Percentiles rank a stretch among this genome's conserved stretches.
Conservation (phyloP, 2,329 filamentous ascomycete species). For the Arthrobotrys pseudoclavata region DNA sequence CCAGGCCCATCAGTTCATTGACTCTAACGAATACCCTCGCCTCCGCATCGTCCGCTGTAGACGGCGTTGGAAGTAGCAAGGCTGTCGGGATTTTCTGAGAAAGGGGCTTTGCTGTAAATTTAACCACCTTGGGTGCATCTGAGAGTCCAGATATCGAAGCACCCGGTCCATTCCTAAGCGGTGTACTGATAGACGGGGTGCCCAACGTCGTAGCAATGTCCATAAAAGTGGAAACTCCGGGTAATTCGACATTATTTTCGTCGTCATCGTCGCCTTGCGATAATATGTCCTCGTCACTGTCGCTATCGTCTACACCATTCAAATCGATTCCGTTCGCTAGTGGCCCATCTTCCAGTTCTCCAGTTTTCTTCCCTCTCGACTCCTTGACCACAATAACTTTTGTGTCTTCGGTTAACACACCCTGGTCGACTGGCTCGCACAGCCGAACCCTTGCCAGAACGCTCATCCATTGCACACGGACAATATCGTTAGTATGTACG, state of each 20-base stretch:
- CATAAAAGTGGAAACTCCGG: slow-evolving; percentile 58
- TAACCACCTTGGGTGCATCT: slow-evolving; percentile 65
- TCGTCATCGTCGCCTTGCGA: slow-evolving; percentile 64
- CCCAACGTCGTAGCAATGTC: slow-evolving; percentile 50
- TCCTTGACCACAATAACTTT: slow-evolving; percentile 79
- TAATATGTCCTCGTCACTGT: slow-evolving; percentile 72
- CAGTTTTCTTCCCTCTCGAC: slow-evolving; percentile 33
- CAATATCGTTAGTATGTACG: slow-evolving; percentile 85
- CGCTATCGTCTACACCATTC: slow-evolving; percentile 72
- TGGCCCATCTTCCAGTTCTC: slow-evolving; percentile 67
- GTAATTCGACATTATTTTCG: slow-evolving; percentile 52
- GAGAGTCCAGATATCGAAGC: slow-evolving; percentile 74
- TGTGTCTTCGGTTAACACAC: slow-evolving; percentile 80
- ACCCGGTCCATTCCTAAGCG: slow-evolving; percentile 46
- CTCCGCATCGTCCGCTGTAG: slow-evolving; percentile 82
- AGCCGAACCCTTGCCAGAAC: slow-evolving; percentile 83
- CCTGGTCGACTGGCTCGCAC: slow-evolving; percentile 95
- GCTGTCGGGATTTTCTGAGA: slow-evolving; percentile 77
- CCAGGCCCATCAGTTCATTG: slow-evolving; percentile 84
- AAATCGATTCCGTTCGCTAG: slow-evolving; percentile 66
- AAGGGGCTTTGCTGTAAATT: slow-evolving; percentile 61
- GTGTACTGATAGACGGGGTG: slow-evolving; percentile 50
- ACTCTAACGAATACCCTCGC: slow-evolving; percentile 92
- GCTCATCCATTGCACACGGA: slow-evolving; percentile 67
- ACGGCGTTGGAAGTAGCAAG: slow-evolving; percentile 85